Percentiles rank a stretch among this genome's conserved stretches.
phyloP scores from a whole-genome alignment of 495 filamentous ascomycete genomes.

The Aspergillus sclerotioniger region DNA sequence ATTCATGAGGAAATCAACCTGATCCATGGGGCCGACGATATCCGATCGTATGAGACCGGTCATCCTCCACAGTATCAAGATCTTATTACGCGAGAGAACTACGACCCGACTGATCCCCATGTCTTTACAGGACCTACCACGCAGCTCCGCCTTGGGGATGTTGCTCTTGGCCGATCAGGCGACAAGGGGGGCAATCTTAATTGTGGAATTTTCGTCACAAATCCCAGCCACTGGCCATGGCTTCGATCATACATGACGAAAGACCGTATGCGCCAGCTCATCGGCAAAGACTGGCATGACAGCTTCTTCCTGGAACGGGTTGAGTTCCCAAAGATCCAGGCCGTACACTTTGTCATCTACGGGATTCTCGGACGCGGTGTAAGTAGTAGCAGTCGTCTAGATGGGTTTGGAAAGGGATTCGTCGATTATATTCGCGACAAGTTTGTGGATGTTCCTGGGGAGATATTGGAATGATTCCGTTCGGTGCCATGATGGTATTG shows the following conservation, averaged over 20 bases:
- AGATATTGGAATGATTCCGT: conserved; percentile 10
- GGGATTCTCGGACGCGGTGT: conserved; percentile 52
- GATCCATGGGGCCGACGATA: conserved; percentile 2
- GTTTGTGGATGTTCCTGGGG: conserved; percentile 43
- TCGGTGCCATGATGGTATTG: no score
- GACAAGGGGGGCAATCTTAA: conserved; percentile 52
- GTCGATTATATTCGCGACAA: conserved; percentile 47
- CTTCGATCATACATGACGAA: conserved; percentile 41
- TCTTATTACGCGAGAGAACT: conserved; percentile 19
- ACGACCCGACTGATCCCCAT: conserved; percentile 16
- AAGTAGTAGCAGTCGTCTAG: conserved; percentile 41
- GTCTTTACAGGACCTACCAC: conserved; percentile 20
- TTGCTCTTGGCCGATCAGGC: conserved; percentile 44
- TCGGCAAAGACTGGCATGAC: conserved; percentile 39
- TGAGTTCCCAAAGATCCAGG: conserved; percentile 36
- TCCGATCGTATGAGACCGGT: conserved; percentile 14
- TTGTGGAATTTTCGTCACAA: conserved; percentile 44
- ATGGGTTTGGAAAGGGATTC: conserved; percentile 53
- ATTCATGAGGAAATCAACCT: conserved; percentile 26
- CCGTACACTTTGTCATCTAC: conserved; percentile 53
- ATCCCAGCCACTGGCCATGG: conserved; percentile 42
- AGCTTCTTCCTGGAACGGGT: conserved; percentile 43
- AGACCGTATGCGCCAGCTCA: conserved; percentile 29
- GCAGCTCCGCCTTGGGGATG: conserved; percentile 34
- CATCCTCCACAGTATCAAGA: conserved; percentile 18